Evolutionary conservation across 2,329 filamentous ascomycete genomes (phyloP).

Genomic region (Botrytis porri): DNA sequence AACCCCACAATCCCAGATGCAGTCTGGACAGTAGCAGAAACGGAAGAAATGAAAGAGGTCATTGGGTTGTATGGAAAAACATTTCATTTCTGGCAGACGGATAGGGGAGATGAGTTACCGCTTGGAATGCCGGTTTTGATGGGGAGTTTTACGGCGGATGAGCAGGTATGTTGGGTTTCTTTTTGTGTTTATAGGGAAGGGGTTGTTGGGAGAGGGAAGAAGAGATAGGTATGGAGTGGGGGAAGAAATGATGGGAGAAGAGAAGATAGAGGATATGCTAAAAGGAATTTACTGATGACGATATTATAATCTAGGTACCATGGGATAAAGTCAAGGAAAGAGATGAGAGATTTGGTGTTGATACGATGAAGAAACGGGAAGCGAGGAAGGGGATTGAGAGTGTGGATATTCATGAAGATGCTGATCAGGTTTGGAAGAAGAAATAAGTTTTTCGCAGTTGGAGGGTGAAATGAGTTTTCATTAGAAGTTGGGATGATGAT

Average conservation of each 20-base stretch:
- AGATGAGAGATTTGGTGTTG: constrained; percentile 51
- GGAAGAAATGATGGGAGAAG: neutral
- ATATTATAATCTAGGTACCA: constrained; percentile 34
- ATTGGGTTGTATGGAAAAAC: constrained; percentile 76
- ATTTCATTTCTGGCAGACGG: constrained; percentile 84
- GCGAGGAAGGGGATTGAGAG: constrained; percentile 54
- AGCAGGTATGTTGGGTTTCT: neutral
- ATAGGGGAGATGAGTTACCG: constrained; percentile 50
- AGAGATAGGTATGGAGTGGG: neutral
- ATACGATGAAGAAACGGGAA: constrained; percentile 50
- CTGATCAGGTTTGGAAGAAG: constrained; percentile 19
- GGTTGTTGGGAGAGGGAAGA: neutral
- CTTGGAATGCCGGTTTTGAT: constrained; percentile 18
- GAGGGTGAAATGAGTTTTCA: neutral
- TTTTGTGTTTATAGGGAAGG: neutral
- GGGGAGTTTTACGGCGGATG: constrained; percentile 18
- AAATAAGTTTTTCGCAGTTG: neutral
- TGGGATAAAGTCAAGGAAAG: constrained; percentile 44
- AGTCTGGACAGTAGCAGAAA: constrained; percentile 74
- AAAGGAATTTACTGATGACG: neutral
- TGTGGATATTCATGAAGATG: constrained; percentile 46
- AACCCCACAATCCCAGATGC: constrained; percentile 53
- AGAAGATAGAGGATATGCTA: neutral
- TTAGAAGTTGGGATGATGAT: neutral
- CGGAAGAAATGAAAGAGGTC: constrained; percentile 74